Evolutionary conservation across 768 basidiomycete species (phyloP).

Genomic region (Pisolithus marmoratus): DNA sequence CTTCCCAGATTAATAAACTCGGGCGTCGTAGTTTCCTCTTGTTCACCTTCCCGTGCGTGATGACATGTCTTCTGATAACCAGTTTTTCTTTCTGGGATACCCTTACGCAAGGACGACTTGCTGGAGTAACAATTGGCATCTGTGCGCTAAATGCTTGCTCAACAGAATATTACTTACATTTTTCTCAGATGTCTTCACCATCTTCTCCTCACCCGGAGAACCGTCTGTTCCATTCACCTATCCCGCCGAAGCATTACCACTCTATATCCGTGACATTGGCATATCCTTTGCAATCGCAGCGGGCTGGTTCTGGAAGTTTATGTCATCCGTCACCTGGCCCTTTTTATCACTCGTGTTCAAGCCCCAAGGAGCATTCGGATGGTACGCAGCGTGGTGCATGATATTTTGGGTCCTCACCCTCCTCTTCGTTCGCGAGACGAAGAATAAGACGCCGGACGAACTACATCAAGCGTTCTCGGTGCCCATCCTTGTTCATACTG

Average conservation of each 20-base stretch:
- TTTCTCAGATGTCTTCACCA: constrained; percentile 41
- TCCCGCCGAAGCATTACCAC: constrained; percentile 87
- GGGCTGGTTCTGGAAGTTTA: constrained; percentile 58
- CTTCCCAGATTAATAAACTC: no score
- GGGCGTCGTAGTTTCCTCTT: no score
- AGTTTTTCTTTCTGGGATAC: no score
- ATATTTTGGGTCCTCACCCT: no score
- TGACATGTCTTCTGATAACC: no score
- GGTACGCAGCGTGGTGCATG: no score
- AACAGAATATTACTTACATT: constrained; percentile 6
- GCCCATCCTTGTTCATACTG: constrained; percentile 46
- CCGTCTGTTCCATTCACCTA: constrained; percentile 90
- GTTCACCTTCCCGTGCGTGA: no score
- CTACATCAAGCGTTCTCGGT: constrained; percentile 46
- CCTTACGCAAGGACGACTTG: no score
- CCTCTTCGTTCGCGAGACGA: constrained; percentile 76
- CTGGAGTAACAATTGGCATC: no score
- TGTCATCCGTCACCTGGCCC: constrained; percentile 69
- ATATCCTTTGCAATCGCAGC: constrained; percentile 59
- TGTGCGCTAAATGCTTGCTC: constrained; percentile 7
- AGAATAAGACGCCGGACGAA: constrained; percentile 62
- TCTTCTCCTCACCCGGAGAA: constrained; percentile 80
- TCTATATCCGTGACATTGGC: constrained; percentile 47
- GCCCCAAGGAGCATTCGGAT: no score
- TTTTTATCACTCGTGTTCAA: constrained; percentile 55